A percentile compares a stretch with the other conserved stretches of the same genome.
These are phyloP conservation scores for Zygoascus ofunaensis DNA, from an alignment of 805 yeast species.

Conservation along the genomic window DNA sequence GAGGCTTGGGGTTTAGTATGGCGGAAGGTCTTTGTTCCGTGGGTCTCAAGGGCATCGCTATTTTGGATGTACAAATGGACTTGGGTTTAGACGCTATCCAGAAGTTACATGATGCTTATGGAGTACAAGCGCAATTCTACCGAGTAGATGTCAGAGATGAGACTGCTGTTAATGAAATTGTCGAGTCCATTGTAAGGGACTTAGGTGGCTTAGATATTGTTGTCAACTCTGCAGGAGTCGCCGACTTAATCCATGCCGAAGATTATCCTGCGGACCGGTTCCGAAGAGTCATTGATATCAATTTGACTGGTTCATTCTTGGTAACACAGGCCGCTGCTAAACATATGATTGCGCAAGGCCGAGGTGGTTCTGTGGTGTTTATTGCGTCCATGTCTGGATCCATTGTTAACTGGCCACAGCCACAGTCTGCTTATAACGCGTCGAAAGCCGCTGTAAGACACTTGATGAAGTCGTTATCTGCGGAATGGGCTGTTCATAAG, in stretches of 20 bases:
- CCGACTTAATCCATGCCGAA: conserved; percentile 61
- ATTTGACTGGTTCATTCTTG: conserved; percentile 57
- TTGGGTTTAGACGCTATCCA: conserved; percentile 53
- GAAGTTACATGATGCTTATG: conserved; percentile 40
- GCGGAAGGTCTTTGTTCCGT: conserved; percentile 51
- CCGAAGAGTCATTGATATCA: conserved; percentile 54
- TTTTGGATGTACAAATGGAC: conserved; percentile 49
- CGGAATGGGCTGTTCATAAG: conserved; percentile 63
- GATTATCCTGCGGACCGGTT: conserved; percentile 58
- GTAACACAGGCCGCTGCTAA: conserved; percentile 59
- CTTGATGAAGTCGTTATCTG: conserved; percentile 57
- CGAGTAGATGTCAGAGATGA: conserved; percentile 55
- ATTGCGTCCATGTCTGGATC: conserved; percentile 66
- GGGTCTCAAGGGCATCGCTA: conserved; percentile 45
- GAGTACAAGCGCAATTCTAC: conserved; percentile 55
- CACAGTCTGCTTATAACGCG: conserved; percentile 62
- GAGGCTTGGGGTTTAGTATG: conserved; percentile 54
- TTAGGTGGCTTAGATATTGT: conserved; percentile 49
- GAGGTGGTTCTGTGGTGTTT: conserved; percentile 50
- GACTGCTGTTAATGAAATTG: conserved; percentile 39
- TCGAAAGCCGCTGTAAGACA: conserved; percentile 66
- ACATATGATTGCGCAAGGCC: conserved; percentile 50
- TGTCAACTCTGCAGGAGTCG: conserved; percentile 58
- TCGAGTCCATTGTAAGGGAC: conserved; percentile 43
- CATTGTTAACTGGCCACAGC: conserved; percentile 66